Percentiles rank a stretch among this genome's conserved stretches.
Conservation (phyloP, 2,329 filamentous ascomycete genomes). For the Penicillium sp. region DNA sequence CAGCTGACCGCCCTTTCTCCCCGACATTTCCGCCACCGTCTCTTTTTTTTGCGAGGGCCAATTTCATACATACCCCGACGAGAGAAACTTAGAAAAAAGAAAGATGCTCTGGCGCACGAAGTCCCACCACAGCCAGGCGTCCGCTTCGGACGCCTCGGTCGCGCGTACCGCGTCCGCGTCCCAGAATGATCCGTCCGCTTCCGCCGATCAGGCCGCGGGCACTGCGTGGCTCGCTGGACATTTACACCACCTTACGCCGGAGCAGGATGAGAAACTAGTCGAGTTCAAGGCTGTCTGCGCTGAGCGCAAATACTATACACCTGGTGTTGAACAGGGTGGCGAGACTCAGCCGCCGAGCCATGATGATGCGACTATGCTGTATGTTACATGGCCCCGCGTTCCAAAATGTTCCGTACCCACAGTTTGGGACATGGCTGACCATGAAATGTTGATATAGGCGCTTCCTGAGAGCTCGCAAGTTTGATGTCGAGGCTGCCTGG, state of each 20-base stretch:
- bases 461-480: slow-evolving; percentile 81
- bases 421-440: background rate
- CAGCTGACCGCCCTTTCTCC: slow-evolving; percentile 10
- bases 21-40: slow-evolving; percentile 7
- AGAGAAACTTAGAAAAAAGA: background rate
- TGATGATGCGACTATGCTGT: slow-evolving; percentile 50
- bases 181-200: slow-evolving; percentile 37
- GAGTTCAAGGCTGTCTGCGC: slow-evolving; percentile 69
- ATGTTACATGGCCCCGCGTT: slow-evolving; percentile 20
- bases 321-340: slow-evolving; percentile 28
- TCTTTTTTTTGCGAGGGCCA: background rate
- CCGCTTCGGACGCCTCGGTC: slow-evolving; percentile 24
- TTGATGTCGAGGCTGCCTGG: slow-evolving; percentile 72
- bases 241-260: slow-evolving; percentile 68
- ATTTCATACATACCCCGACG: background rate
- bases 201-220: slow-evolving; percentile 36
- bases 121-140: slow-evolving; percentile 28
- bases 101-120: slow-evolving; percentile 33
- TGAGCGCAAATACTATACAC: slow-evolving; percentile 57
- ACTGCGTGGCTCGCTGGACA: slow-evolving; percentile 59
- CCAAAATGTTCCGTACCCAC: background rate
- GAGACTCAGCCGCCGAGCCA: slow-evolving; percentile 41
- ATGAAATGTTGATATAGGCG: slow-evolving; percentile 55
- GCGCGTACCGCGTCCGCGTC: slow-evolving; percentile 28
- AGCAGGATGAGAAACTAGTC: slow-evolving; percentile 65